A percentile compares a stretch with the other conserved stretches of the same genome.
These are phyloP conservation scores for Colletotrichum nymphaeae DNA, from an alignment of 2,329 filamentous ascomycete species.

Conservation along the genomic window DNA sequence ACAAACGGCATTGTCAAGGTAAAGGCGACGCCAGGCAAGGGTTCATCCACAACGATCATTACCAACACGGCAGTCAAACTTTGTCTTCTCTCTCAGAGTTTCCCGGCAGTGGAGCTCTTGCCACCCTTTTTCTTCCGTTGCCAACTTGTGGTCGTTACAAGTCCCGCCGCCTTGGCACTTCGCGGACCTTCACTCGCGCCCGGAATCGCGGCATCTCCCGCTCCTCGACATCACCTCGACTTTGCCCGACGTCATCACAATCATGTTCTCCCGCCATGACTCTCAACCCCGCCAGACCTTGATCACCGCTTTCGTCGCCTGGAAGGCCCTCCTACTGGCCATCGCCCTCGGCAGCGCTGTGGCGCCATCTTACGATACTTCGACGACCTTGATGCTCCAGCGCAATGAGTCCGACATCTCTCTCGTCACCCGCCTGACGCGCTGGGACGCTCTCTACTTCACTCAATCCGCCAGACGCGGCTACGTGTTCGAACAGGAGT, in stretches of 20 bases:
- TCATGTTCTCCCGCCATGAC: conserved; percentile 32
- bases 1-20: not conserved
- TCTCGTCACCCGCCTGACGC: conserved; percentile 69
- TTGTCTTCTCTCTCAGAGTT: not conserved
- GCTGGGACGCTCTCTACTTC: conserved; percentile 89
- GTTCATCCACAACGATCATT: not conserved
- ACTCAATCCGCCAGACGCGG: conserved; percentile 70
- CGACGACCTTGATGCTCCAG: conserved; percentile 62
- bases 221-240: not conserved
- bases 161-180: not conserved
- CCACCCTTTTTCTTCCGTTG: not conserved
- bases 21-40: not conserved
- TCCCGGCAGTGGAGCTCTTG: not conserved
- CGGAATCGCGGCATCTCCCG: conserved; percentile 1
- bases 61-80: not conserved
- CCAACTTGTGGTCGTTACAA: not conserved
- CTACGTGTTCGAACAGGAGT: conserved; percentile 83
- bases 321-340: conserved; percentile 76
- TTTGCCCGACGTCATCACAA: conserved; percentile 15
- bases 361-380: conserved; percentile 82
- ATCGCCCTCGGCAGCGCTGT: conserved; percentile 64
- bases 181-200: not conserved
- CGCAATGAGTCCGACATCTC: conserved; percentile 41
- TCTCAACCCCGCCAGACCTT: conserved; percentile 41
- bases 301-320: conserved; percentile 63